Percentiles rank a stretch among this genome's conserved stretches.
Evolutionary conservation across 345 rosid species (phyloP).

Genomic region (Passiflora organensis): DNA sequence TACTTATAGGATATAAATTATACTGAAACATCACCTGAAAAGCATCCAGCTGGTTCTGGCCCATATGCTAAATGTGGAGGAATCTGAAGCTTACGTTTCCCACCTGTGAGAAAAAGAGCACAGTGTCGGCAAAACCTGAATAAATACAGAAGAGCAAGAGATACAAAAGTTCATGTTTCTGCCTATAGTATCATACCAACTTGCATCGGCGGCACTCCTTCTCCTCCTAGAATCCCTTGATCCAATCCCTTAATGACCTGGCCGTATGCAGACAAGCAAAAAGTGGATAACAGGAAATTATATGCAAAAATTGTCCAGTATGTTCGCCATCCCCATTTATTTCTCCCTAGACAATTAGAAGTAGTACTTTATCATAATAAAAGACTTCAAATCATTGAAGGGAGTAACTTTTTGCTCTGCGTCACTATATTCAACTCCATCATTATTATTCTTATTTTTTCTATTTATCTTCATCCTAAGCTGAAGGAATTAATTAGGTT

Average conservation of each 20-base stretch:
- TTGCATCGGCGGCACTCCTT: conserved; percentile 89
- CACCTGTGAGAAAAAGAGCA: conserved; percentile 37
- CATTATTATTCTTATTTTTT: too few relatives aligned
- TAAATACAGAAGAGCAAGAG: not conserved
- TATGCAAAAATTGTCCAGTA: not conserved
- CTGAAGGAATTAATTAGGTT: too few relatives aligned
- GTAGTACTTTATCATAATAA: too few relatives aligned
- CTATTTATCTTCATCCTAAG: too few relatives aligned
- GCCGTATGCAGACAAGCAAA: not conserved
- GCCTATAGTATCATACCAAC: conserved; percentile 45
- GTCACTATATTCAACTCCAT: too few relatives aligned
- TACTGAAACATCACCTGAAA: conserved; percentile 50
- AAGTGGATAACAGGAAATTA: too few relatives aligned
- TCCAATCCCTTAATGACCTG: conserved; percentile 88
- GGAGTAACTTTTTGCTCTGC: too few relatives aligned
- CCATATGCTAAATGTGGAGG: conserved; percentile 91
- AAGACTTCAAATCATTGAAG: too few relatives aligned
- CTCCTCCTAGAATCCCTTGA: conserved; percentile 88
- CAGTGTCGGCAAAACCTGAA: conserved; percentile 1
- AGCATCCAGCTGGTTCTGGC: conserved; percentile 97
- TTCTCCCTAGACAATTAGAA: not conserved
- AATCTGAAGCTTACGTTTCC: conserved; percentile 79
- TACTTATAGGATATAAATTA: not conserved
- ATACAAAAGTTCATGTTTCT: not conserved
- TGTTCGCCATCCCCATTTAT: not conserved